Evolutionary conservation across 257 asterid genomes (phyloP).

Genomic region (Apocynum venetum): DNA sequence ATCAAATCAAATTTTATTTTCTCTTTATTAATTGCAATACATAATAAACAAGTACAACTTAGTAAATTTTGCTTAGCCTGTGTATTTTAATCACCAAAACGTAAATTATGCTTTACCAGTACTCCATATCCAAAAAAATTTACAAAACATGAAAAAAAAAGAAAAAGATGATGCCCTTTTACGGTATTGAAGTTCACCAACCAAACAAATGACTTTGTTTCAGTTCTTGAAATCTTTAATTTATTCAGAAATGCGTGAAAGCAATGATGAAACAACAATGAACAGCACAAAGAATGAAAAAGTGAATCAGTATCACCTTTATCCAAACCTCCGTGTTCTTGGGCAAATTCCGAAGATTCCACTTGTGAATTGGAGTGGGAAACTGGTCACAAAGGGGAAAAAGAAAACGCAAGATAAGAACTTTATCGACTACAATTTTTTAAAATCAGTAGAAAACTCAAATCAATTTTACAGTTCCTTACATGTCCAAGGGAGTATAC

Average conservation of each 20-base stretch:
- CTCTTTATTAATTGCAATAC: no score
- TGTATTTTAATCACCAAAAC: not conserved
- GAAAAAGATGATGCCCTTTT: not conserved
- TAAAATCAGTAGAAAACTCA: not conserved
- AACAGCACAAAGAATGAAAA: not conserved
- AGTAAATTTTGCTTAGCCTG: no score
- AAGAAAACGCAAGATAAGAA: not conserved
- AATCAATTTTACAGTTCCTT: conserved; percentile 9
- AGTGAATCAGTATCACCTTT: conserved; percentile 49
- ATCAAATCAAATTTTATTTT: no score
- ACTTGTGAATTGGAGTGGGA: conserved; percentile 92
- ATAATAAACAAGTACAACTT: no score
- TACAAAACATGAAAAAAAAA: not conserved
- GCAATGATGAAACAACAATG: not conserved
- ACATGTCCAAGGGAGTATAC: conserved; percentile 78
- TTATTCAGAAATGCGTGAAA: not conserved
- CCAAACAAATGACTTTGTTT: not conserved
- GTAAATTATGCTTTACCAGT: not conserved
- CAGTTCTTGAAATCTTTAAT: not conserved
- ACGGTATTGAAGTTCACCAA: not conserved
- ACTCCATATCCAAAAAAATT: not conserved
- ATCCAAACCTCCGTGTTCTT: conserved; percentile 75
- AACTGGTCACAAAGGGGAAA: conserved; percentile 32
- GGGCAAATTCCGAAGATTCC: conserved; percentile 94
- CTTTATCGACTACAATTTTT: conserved; percentile 2